Evolutionary conservation across 805 yeast genomes (phyloP).

Genomic region (Hyphopichia homilentoma): DNA sequence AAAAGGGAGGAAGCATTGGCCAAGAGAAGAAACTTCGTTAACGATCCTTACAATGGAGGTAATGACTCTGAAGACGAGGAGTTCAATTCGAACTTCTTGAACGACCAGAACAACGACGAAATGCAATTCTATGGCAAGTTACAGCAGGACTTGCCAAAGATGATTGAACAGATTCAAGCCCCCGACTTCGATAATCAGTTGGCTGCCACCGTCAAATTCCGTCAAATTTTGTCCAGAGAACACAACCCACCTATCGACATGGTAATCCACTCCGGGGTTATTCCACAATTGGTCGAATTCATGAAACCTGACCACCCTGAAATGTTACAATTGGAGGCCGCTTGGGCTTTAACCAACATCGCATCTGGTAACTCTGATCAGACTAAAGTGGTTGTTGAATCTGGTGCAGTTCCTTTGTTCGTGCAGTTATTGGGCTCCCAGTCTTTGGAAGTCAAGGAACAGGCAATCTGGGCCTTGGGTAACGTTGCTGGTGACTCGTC

Average conservation of each 20-base stretch:
- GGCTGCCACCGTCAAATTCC: constrained; percentile 85
- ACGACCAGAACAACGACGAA: constrained; percentile 50
- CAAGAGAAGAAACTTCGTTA: constrained; percentile 80
- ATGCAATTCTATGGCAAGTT: constrained; percentile 37
- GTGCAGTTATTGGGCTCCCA: constrained; percentile 76
- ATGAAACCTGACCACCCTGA: constrained; percentile 73
- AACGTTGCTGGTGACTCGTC: constrained; percentile 98
- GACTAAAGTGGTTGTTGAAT: constrained; percentile 85
- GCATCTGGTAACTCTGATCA: constrained; percentile 92
- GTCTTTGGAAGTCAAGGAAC: constrained; percentile 91
- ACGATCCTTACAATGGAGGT: constrained; percentile 29
- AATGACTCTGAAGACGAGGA: constrained; percentile 39
- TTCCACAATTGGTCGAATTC: constrained; percentile 84
- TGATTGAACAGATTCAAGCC: constrained; percentile 79
- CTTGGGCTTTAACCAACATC: constrained; percentile 99
- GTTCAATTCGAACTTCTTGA: constrained; percentile 8
- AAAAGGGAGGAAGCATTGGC: constrained; percentile 93
- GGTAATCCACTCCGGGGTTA: constrained; percentile 91
- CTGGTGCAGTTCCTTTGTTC: constrained; percentile 91
- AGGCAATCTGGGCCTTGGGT: constrained; percentile 99
- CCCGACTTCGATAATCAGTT: constrained; percentile 75
- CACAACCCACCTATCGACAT: constrained; percentile 94
- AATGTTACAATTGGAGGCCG: constrained; percentile 92
- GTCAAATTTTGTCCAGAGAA: constrained; percentile 91
- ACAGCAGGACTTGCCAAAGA: constrained; percentile 68